Evolutionary conservation across 2,329 filamentous ascomycete species (phyloP).

Genomic region (Calonectria montana): DNA sequence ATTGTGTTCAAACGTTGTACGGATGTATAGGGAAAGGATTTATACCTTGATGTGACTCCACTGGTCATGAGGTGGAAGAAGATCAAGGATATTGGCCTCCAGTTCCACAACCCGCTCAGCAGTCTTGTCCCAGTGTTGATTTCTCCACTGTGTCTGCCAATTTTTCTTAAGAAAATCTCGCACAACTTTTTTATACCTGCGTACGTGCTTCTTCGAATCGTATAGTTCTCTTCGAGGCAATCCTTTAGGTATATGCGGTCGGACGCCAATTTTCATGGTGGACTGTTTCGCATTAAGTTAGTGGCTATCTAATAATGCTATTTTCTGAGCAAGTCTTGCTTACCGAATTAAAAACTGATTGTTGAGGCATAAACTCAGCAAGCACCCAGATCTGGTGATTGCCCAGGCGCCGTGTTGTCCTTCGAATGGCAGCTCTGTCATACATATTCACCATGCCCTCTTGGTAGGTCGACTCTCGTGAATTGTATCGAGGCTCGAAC

Average conservation of each 20-base stretch:
- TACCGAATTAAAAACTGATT: conserved; percentile 28
- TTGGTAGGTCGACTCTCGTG: neutral
- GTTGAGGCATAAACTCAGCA: conserved; percentile 21
- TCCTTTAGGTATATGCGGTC: conserved; percentile 17
- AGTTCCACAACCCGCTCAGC: conserved; percentile 14
- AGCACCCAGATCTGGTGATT: conserved; percentile 23
- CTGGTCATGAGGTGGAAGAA: conserved; percentile 2
- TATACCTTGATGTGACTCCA: conserved; percentile 15
- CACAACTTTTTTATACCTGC: conserved; percentile 1
- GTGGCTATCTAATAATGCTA: neutral
- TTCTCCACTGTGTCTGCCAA: neutral
- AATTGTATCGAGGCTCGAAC: neutral
- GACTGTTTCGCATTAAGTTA: conserved; percentile 1
- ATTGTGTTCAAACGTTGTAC: too few species aligned
- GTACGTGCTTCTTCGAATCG: neutral
- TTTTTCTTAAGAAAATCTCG: neutral
- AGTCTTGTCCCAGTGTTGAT: neutral
- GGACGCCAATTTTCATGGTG: conserved; percentile 15
- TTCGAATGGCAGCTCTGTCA: conserved; percentile 16
- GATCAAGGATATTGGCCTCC: conserved; percentile 9
- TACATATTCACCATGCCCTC: neutral
- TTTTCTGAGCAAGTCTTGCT: neutral
- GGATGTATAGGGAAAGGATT: neutral
- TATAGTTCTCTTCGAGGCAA: conserved; percentile 17
- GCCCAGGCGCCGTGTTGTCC: conserved; percentile 7